Conservation (phyloP, 345 rosid genomes). For the Arabidopsis arenosa region DNA sequence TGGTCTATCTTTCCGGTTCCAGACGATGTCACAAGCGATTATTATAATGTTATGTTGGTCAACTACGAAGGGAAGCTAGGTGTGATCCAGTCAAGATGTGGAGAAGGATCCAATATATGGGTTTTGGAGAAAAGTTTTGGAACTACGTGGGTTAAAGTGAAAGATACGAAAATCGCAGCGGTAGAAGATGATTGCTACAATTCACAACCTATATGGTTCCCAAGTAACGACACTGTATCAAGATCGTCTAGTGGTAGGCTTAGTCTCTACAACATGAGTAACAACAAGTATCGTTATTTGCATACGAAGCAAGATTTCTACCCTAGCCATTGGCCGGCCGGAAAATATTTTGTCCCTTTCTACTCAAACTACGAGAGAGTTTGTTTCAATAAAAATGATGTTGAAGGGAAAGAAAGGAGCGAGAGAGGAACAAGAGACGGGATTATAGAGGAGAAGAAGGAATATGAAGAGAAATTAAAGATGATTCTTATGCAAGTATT, state of each 20-base stretch:
- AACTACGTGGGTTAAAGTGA: background rate
- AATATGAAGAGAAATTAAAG: no score
- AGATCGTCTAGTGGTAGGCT: background rate
- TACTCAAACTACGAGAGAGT: constrained; percentile 28
- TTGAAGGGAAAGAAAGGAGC: no score
- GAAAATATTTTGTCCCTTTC: constrained; percentile 13
- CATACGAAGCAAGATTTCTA: no score
- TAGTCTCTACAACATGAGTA: background rate
- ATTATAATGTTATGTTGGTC: no score
- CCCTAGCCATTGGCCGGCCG: background rate
- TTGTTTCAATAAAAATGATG: background rate
- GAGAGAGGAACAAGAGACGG: no score
- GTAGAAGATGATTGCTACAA: no score
- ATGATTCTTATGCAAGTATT: no score
- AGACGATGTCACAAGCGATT: background rate
- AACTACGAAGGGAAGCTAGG: no score
- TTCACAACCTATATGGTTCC: background rate
- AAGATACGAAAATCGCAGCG: background rate
- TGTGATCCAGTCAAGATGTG: no score
- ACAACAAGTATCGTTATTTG: background rate
- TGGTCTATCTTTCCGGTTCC: constrained; percentile 30
- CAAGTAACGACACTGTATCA: background rate
- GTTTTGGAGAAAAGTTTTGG: no score
- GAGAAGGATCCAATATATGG: no score
- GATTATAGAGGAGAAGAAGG: no score